These are phyloP conservation scores for Coniochaeta hoffmannii DNA, from an alignment of 2,329 filamentous ascomycete species.

Conservation along the genomic window DNA sequence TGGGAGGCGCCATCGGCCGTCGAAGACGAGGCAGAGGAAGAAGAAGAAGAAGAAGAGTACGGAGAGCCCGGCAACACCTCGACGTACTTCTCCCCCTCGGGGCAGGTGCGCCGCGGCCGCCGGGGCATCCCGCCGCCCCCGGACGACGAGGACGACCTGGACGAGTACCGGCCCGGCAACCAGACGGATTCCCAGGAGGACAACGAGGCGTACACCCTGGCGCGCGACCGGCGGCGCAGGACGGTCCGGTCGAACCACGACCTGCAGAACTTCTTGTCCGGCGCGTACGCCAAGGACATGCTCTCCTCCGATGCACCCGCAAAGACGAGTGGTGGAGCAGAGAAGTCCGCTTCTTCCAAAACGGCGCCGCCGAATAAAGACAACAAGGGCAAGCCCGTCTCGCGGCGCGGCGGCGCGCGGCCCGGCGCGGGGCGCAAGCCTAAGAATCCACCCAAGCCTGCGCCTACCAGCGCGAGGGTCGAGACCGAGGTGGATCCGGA, in stretches of 20 bases:
- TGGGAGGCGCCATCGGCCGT: conserved; percentile 1
- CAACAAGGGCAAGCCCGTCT: neutral
- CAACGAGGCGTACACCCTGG: conserved; percentile 1
- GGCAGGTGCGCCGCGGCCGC: neutral
- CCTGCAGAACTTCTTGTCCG: neutral
- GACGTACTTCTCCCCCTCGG: neutral
- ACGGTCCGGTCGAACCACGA: neutral
- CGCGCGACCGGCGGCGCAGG: neutral
- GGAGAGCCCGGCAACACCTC: neutral
- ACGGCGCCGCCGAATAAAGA: conserved; percentile 11
- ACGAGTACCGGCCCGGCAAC: conserved; percentile 10
- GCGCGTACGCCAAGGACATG: neutral
- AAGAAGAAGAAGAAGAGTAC: too few species aligned
- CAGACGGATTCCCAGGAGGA: conserved; percentile 7
- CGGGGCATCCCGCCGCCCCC: conserved; percentile 4
- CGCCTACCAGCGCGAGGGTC: neutral
- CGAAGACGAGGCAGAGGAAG: conserved; percentile 9
- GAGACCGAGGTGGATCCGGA: neutral
- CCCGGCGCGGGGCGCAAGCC: conserved; percentile 17
- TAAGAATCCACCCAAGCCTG: conserved; percentile 6
- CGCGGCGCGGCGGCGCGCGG: conserved; percentile 13
- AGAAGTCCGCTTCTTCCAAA: conserved; percentile 8
- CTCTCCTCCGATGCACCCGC: neutral
- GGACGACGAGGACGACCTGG: conserved; percentile 13
- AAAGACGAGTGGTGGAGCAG: conserved; percentile 6